A percentile compares a stretch with the other conserved stretches of the same genome.
Evolutionary conservation across 148 eudicot species (phyloP).

Genomic region (Camellia lanceoleosa): DNA sequence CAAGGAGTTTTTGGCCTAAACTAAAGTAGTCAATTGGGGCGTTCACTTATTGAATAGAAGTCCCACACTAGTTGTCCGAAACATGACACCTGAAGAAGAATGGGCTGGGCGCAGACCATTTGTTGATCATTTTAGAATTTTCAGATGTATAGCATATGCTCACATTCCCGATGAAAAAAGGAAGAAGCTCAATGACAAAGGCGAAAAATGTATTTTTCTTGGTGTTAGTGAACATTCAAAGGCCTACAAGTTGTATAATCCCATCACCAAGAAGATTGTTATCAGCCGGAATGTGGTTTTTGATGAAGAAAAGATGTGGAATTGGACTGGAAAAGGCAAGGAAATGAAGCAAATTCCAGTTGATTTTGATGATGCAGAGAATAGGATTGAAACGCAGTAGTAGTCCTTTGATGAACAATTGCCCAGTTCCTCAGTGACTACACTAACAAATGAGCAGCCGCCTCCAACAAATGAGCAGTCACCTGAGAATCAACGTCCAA

Average conservation of each 20-base stretch:
- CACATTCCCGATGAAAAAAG: neutral
- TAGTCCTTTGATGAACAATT: too few relatives aligned
- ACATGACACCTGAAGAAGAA: neutral
- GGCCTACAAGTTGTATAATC: conserved; percentile 19
- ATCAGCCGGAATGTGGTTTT: conserved; percentile 16
- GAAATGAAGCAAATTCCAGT: neutral
- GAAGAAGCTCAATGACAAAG: conserved; percentile 20
- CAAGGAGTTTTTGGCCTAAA: conserved; percentile 14
- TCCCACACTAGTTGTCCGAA: neutral
- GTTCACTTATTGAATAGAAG: conserved; percentile 2
- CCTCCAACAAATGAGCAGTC: neutral
- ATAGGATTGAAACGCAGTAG: neutral
- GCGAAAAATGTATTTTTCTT: neutral
- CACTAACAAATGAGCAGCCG: neutral
- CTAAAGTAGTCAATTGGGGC: neutral
- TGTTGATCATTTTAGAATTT: conserved; percentile 9
- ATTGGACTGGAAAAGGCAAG: neutral
- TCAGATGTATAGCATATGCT: conserved; percentile 19
- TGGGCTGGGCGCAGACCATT: conserved; percentile 7
- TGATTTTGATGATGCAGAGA: neutral
- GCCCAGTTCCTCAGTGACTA: too few relatives aligned
- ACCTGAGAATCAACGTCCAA: neutral
- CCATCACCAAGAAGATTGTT: neutral
- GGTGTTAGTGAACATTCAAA: conserved; percentile 11
- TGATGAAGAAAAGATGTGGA: conserved; percentile 14